These are phyloP conservation scores for Zalaria sp. DNA, from an alignment of 2,329 filamentous ascomycete species.

Conservation along the genomic window DNA sequence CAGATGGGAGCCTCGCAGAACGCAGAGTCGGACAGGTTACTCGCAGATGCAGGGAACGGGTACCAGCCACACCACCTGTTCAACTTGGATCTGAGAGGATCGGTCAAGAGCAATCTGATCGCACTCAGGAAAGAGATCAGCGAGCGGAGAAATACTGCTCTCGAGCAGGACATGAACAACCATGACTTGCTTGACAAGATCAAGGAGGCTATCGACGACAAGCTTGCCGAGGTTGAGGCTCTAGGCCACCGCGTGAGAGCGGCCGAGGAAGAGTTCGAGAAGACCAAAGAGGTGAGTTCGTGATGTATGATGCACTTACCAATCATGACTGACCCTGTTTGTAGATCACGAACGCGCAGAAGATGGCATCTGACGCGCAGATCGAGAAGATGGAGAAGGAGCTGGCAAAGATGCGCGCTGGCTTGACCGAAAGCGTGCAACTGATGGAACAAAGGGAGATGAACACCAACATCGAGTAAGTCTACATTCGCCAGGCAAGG, in stretches of 20 bases:
- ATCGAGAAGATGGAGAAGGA: constrained; percentile 99
- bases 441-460: constrained; percentile 90
- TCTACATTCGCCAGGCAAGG: constrained; percentile 8
- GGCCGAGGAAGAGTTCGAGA: constrained; percentile 87
- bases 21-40: constrained; percentile 56
- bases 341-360: constrained; percentile 64
- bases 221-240: constrained; percentile 80
- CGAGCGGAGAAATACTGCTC: constrained; percentile 66
- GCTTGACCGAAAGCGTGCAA: constrained; percentile 73
- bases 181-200: constrained; percentile 88
- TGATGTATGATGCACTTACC: background rate
- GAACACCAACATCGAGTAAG: constrained; percentile 88
- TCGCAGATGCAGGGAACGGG: constrained; percentile 69
- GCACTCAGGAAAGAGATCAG: constrained; percentile 77
- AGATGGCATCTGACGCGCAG: constrained; percentile 77
- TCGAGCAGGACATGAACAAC: constrained; percentile 88
- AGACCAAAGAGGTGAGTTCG: constrained; percentile 58
- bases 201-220: constrained; percentile 94
- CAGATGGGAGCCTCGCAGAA: constrained; percentile 34
- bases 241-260: constrained; percentile 77
- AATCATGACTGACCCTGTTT: constrained; percentile 5
- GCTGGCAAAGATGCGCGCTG: constrained; percentile 78
- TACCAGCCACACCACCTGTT: constrained; percentile 85
- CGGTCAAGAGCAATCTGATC: constrained; percentile 66
- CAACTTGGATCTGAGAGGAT: constrained; percentile 74